phyloP scores from a whole-genome alignment of 1,139 yeast species.

The Sugiyamaella castrensis region DNA sequence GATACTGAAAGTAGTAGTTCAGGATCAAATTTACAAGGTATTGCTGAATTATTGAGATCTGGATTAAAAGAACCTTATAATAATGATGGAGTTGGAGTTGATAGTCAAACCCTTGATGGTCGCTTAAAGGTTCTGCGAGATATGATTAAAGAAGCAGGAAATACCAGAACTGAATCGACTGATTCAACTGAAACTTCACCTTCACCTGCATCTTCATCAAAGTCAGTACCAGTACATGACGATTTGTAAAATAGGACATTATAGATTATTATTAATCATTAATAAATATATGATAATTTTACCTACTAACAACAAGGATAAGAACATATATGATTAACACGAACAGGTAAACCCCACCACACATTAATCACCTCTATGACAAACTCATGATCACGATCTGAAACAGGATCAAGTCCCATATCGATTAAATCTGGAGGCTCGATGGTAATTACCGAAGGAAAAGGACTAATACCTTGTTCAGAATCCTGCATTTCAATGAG shows the following conservation, averaged over 20 bases:
- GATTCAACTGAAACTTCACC: slow-evolving; percentile 2
- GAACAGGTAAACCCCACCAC: slow-evolving; percentile 54
- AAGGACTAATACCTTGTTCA: slow-evolving; percentile 15
- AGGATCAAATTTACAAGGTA: slow-evolving; percentile 7
- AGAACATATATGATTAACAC: slow-evolving; percentile 31
- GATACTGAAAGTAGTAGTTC: neutral
- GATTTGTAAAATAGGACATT: slow-evolving; percentile 16
- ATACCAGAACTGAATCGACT: slow-evolving; percentile 1
- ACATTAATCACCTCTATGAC: slow-evolving; percentile 49
- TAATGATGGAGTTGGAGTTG: neutral
- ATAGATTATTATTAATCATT: slow-evolving; percentile 2
- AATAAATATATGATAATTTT: slow-evolving; percentile 2
- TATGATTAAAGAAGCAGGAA: slow-evolving; percentile 11
- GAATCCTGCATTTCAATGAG: slow-evolving; percentile 22
- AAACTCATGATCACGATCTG: slow-evolving; percentile 55
- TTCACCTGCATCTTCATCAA: slow-evolving; percentile 4
- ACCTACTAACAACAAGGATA: slow-evolving; percentile 35
- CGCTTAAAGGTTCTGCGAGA: slow-evolving; percentile 8
- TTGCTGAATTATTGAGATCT: slow-evolving; percentile 10
- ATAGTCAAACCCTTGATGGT: slow-evolving; percentile 4
- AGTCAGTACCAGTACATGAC: slow-evolving; percentile 14
- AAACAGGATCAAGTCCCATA: slow-evolving; percentile 75
- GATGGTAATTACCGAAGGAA: slow-evolving; percentile 38
- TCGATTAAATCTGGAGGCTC: slow-evolving; percentile 51
- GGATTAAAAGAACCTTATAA: slow-evolving; percentile 1